Percentiles rank a stretch among this genome's conserved stretches.
Evolutionary conservation across 2,329 filamentous ascomycete genomes (phyloP).

Genomic region (Knoxdaviesia proteae): DNA sequence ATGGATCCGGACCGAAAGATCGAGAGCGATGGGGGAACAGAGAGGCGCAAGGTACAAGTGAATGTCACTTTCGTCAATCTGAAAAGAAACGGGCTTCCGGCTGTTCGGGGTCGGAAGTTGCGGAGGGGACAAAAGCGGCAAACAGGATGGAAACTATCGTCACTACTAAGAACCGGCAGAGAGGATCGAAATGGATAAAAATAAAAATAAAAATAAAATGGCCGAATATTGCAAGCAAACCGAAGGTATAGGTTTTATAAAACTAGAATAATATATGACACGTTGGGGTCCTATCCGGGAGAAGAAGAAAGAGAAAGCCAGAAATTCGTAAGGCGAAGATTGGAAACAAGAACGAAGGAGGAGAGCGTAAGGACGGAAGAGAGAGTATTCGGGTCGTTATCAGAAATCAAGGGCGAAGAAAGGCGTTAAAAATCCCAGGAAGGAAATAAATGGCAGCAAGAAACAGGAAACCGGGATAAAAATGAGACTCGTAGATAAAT

Average conservation of each 20-base stretch:
- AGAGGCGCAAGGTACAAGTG: slow-evolving; percentile 4
- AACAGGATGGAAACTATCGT: not conserved
- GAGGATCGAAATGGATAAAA: not conserved
- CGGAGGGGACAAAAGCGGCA: not conserved
- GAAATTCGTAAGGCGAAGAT: too few relatives aligned
- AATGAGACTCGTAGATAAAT: not conserved
- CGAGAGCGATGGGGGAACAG: not conserved
- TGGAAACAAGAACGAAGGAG: too few relatives aligned
- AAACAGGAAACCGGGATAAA: slow-evolving; percentile 1
- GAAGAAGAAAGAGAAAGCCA: too few relatives aligned
- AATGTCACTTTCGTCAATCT: slow-evolving; percentile 1
- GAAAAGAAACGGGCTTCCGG: too few relatives aligned
- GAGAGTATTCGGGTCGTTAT: too few relatives aligned
- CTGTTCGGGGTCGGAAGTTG: not conserved
- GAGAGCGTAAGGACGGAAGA: too few relatives aligned
- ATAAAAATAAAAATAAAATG: not conserved
- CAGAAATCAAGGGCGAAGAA: too few relatives aligned
- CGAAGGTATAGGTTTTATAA: not conserved
- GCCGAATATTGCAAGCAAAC: not conserved
- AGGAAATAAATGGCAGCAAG: not conserved
- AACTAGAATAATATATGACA: too few relatives aligned
- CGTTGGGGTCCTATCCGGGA: too few relatives aligned
- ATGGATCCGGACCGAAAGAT: not conserved
- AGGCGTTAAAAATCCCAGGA: too few relatives aligned
- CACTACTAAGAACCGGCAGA: not conserved